Base-by-base conservation (phyloP, 225 moss, liverwort and hornwort species). In the Thuidium tamariscinum region DNA sequence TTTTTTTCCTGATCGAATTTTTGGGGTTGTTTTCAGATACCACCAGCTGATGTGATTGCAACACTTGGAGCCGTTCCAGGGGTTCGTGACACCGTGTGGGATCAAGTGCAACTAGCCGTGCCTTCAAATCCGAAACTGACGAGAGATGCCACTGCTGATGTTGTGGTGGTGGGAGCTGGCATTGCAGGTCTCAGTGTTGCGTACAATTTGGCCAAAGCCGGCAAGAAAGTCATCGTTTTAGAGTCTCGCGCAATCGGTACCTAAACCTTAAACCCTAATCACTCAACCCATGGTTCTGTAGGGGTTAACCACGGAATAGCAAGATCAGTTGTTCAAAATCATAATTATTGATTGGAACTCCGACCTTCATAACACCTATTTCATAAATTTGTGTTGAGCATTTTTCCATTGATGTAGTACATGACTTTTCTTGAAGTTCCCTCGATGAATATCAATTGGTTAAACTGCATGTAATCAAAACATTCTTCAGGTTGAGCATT, bases 221-320 rank as follows among this genome's bases (percentile, higher is more conserved):
- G 94, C 83, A 92, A 94, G 88, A 89, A 87, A 62, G 94, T 94
- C 36, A 89, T 91, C 18, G 93, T 92, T 41, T 66, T 94, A 19
- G 90, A 94, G 84, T 81, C 85, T 60, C 90, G 92, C 36, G 87
- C 88, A 19, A 82, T 88, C 44, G 93, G 92, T 92, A 79, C 39
- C 4, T 59, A 66, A 63, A 34, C 20, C 77, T 4, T 54, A n/a
- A 37, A 41, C 54, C 75, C 54, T 75, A 7, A 23, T 1, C 18
- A 17, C 37, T 26, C 37, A 77, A 39, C 9, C 2, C 34, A 8
- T 74, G 34, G 49, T 34, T 51, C 21, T 34, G 21, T 49, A 49
- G 7, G 73, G 73, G 32, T 48, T 74, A 49, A 76, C 9, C 16
- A 2, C 76, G n/a, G 25, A 16, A 37, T 36, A 55, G 26, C 46